Evolutionary conservation across 1,284 basidiomycete species (phyloP).

Genomic region (Sporisorium scitamineum): DNA sequence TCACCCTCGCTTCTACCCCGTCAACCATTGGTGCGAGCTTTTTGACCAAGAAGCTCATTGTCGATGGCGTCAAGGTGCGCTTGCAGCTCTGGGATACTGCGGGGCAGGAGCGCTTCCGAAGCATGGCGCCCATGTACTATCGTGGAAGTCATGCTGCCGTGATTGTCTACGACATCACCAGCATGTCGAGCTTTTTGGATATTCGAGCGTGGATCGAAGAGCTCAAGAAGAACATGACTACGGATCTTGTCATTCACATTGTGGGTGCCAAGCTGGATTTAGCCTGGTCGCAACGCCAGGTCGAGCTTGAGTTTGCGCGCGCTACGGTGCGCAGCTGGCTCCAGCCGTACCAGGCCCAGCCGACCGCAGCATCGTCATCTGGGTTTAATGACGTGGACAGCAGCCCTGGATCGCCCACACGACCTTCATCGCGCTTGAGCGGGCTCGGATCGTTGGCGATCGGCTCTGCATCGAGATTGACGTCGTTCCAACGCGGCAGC

Average conservation of each 20-base stretch:
- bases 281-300: slow-evolving; percentile 62
- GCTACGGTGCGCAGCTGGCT: slow-evolving; percentile 69
- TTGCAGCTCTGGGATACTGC: slow-evolving; percentile 90
- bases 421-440: slow-evolving; percentile 82
- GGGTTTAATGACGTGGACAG: slow-evolving; percentile 3
- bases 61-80: slow-evolving; percentile 88
- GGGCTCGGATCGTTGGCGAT: slow-evolving; percentile 71
- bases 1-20: slow-evolving; percentile 49
- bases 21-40: slow-evolving; percentile 96
- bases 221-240: slow-evolving; percentile 81
- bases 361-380: too few relatives aligned
- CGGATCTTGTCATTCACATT: slow-evolving; percentile 85
- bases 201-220: slow-evolving; percentile 91
- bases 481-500: slow-evolving; percentile 26
- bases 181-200: slow-evolving; percentile 87
- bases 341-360: slow-evolving; percentile 69
- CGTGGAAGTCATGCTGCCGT: slow-evolving; percentile 96
- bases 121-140: slow-evolving; percentile 99
- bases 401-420: slow-evolving; percentile 72
- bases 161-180: slow-evolving; percentile 97
- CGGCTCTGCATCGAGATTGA: slow-evolving; percentile 31
- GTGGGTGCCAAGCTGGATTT: slow-evolving; percentile 91
- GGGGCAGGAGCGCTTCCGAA: slow-evolving; percentile 92
- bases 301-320: slow-evolving; percentile 82
- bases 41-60: slow-evolving; percentile 90